A percentile compares a stretch with the other conserved stretches of the same genome.
These are phyloP conservation scores for Claviceps capensis DNA, from an alignment of 2,329 filamentous ascomycete species.

Conservation along the genomic window DNA sequence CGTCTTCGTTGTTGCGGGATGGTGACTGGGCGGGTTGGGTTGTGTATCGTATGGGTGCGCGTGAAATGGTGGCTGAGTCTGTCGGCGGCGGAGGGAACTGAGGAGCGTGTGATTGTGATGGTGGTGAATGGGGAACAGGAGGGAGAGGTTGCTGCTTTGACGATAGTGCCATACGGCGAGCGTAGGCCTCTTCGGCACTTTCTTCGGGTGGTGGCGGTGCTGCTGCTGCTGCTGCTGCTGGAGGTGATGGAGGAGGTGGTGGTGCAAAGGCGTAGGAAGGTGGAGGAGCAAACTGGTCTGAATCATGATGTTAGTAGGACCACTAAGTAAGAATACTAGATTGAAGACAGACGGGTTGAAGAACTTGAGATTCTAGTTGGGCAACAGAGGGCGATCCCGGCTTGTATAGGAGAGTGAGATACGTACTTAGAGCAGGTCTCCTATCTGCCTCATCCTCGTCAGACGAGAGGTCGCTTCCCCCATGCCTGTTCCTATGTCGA, in stretches of 20 bases:
- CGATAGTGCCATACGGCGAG: slow-evolving; percentile 45
- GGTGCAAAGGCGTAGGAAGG: slow-evolving; percentile 38
- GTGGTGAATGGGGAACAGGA: slow-evolving; percentile 17
- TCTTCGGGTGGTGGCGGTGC: slow-evolving; percentile 40
- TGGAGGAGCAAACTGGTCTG: slow-evolving; percentile 48
- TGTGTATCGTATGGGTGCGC: slow-evolving; percentile 63
- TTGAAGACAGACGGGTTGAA: neutral
- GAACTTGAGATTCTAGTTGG: too few species aligned
- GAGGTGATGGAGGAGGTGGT: slow-evolving; percentile 31
- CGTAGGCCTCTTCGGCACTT: slow-evolving; percentile 57
- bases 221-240: slow-evolving; percentile 19
- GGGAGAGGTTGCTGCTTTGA: slow-evolving; percentile 24
- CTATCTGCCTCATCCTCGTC: slow-evolving; percentile 26
- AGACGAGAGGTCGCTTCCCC: slow-evolving; percentile 24
- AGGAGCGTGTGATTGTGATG: slow-evolving; percentile 15
- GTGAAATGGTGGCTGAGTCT: slow-evolving; percentile 52
- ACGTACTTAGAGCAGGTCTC: slow-evolving; percentile 21
- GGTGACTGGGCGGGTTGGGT: slow-evolving; percentile 15
- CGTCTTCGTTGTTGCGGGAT: slow-evolving; percentile 19
- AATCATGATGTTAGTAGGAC: neutral
- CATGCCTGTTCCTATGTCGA: slow-evolving; percentile 43
- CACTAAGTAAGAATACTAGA: neutral
- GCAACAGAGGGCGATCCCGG: too few species aligned
- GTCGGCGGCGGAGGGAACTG: slow-evolving; percentile 27
- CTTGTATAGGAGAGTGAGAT: neutral